phyloP scores from a whole-genome alignment of 306 rosid genomes.

The cucumber (Cucumis sativus) region Cucumber_9930_V3 NC_026656.2:20422501-20423000 shows the following conservation, averaged over 20 bases:
- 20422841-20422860: conserved; percentile 40
- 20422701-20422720: conserved; percentile 31
- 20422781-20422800: conserved; percentile 49
- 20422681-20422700: conserved; percentile 39
- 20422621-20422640: conserved; percentile 53
- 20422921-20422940: conserved; percentile 99
- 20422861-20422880: conserved; percentile 43
- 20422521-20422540: conserved; percentile 40
- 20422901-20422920: conserved; percentile 92
- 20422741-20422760: conserved; percentile 83
- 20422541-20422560: conserved; percentile 40
- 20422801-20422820: conserved; percentile 56
- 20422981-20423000: background rate
- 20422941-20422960: conserved; percentile 99
- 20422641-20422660: conserved; percentile 47
- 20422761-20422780: conserved; percentile 67
- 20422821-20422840: conserved; percentile 44
- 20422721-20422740: conserved; percentile 31
- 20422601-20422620: conserved; percentile 48
- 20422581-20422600: conserved; percentile 39
- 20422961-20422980: conserved; percentile 36
- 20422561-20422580: conserved; percentile 41
- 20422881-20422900: conserved; percentile 91
- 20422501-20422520: conserved; percentile 26
- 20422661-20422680: conserved; percentile 33